Conservation (phyloP, 257 asterid species). For the Rubia yunnanensis region DNA sequence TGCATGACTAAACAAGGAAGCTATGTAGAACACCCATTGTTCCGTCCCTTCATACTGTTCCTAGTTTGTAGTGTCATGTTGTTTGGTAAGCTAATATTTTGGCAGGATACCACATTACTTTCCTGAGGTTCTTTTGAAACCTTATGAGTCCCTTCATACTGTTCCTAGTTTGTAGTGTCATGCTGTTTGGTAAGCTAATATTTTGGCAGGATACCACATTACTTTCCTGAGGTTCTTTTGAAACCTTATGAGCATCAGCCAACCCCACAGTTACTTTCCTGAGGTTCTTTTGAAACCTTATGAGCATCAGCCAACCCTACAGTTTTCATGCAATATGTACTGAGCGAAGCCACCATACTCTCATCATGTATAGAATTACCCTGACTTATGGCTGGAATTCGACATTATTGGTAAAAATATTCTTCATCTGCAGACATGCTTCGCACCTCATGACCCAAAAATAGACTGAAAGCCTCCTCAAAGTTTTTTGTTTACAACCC, state of each 20-base stretch:
- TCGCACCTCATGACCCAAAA: slow-evolving; percentile 39
- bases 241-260: no score
- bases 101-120: no score
- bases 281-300: no score
- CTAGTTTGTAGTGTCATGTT: slow-evolving; percentile 26
- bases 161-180: no score
- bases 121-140: no score
- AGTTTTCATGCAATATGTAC: slow-evolving; percentile 38
- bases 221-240: no score
- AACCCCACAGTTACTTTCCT: no score
- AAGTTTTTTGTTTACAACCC: slow-evolving; percentile 33
- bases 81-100: no score
- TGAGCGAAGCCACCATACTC: slow-evolving; percentile 13
- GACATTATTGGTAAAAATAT: slow-evolving; percentile 24
- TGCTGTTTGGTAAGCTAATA: no score
- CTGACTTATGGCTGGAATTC: slow-evolving; percentile 27
- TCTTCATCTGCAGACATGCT: slow-evolving; percentile 34
- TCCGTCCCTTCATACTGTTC: slow-evolving; percentile 21
- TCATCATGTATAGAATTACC: no score
- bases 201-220: no score
- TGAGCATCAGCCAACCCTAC: slow-evolving; percentile 37
- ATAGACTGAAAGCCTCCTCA: slow-evolving; percentile 37
- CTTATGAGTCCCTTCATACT: no score
- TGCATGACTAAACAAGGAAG: slow-evolving; percentile 47
- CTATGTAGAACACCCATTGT: slow-evolving; percentile 45